Evolutionary conservation across 495 filamentous ascomycete genomes (phyloP).

Genomic region (Penicillium bovifimosum): DNA sequence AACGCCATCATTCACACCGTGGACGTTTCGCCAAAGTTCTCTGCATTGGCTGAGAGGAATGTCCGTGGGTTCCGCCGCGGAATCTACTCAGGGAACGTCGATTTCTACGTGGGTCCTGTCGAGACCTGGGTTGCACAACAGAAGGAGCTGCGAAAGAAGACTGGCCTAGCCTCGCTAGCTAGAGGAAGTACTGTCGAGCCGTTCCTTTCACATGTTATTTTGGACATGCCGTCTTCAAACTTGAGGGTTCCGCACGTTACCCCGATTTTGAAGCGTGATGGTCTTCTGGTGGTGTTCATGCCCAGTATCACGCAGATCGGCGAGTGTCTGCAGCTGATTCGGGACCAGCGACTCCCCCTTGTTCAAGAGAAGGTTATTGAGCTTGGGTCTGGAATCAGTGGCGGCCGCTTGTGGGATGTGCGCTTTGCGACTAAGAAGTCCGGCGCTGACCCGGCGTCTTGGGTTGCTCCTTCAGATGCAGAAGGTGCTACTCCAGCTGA

Average conservation of each 20-base stretch:
- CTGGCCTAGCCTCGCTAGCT: slow-evolving; percentile 13
- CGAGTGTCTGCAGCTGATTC: slow-evolving; percentile 51
- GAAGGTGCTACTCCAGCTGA: slow-evolving; percentile 8
- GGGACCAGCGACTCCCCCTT: slow-evolving; percentile 46
- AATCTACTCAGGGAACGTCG: slow-evolving; percentile 59
- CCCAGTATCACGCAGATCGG: slow-evolving; percentile 74
- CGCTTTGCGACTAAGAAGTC: slow-evolving; percentile 46
- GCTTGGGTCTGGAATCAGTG: slow-evolving; percentile 51
- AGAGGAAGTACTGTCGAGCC: slow-evolving; percentile 29
- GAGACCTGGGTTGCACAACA: slow-evolving; percentile 55
- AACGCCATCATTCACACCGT: slow-evolving; percentile 66
- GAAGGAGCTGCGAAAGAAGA: slow-evolving; percentile 28
- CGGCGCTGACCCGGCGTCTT: slow-evolving; percentile 37
- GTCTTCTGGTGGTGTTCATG: slow-evolving; percentile 61
- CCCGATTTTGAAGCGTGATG: slow-evolving; percentile 54
- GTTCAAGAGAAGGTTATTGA: slow-evolving; percentile 60
- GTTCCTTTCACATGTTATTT: slow-evolving; percentile 61
- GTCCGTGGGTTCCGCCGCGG: slow-evolving; percentile 62
- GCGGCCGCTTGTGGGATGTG: slow-evolving; percentile 62
- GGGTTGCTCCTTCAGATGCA: slow-evolving; percentile 18
- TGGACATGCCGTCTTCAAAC: slow-evolving; percentile 64
- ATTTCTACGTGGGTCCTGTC: slow-evolving; percentile 66
- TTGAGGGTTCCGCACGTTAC: slow-evolving; percentile 52
- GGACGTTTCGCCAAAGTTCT: slow-evolving; percentile 55
- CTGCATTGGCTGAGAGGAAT: slow-evolving; percentile 52